These are phyloP conservation scores for Rosa lucieae DNA, from an alignment of 306 rosid genomes.

Conservation along the genomic window DNA sequence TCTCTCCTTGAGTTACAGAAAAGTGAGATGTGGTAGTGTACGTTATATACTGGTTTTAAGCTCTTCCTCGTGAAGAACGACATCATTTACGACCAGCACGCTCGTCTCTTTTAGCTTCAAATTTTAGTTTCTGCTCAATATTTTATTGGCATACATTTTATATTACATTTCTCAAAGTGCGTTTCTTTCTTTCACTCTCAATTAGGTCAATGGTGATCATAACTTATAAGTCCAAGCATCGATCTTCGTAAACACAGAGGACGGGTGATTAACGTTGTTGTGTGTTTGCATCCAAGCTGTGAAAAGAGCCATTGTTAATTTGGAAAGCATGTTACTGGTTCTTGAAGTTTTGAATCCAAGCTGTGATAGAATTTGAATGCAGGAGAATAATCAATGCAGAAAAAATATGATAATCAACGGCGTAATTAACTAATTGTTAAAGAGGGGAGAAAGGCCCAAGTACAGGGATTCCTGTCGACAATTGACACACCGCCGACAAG, in stretches of 20 bases:
- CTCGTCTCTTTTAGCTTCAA: constrained; percentile 10
- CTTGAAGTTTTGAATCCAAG: constrained; percentile 15
- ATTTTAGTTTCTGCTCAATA: neutral
- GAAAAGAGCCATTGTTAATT: neutral
- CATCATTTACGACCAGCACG: constrained; percentile 9
- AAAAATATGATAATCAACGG: constrained; percentile 1
- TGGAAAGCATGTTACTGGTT: neutral
- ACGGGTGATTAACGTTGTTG: neutral
- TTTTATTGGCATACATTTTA: neutral
- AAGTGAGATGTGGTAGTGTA: neutral
- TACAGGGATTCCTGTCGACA: neutral
- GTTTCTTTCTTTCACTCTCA: neutral
- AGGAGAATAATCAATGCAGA: neutral
- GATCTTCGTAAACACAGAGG: neutral
- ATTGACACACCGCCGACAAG: neutral
- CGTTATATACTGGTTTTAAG: neutral
- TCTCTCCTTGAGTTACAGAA: neutral
- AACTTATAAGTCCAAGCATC: neutral
- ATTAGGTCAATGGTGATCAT: neutral
- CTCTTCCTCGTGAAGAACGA: constrained; percentile 28
- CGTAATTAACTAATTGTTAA: neutral
- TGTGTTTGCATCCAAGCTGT: neutral
- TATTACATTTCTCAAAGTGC: neutral
- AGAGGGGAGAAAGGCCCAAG: neutral
- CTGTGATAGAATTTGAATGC: neutral